Base-by-base conservation (phyloP, 257 asterid genomes). In the Agastache rugosa region DNA sequence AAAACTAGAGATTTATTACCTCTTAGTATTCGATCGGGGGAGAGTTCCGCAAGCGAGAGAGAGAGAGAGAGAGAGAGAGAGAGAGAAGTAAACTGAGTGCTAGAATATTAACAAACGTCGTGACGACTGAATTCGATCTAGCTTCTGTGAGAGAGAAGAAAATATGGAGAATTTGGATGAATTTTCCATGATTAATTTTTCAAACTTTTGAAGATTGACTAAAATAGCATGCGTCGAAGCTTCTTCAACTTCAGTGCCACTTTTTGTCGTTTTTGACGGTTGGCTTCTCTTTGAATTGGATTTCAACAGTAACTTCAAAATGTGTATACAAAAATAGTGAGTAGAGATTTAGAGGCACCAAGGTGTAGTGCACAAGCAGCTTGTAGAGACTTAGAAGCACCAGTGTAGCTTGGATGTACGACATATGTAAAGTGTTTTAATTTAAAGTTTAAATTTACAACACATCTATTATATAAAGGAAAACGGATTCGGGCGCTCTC, bases 231-330 rank as follows among this genome's bases (percentile, higher is more conserved):
- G 59, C 68, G 44, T 11, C 5, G 78, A 78, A 72, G 72, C 67
- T 78, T 73, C 67, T 67, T 58, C 76, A 20, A 76, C 66, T 39
- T 69, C 54, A 53, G 48, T 22, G 72, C 72, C 53, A 48, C 45
- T 37, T 66, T 59, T 54, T 10, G 51, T 20, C 68, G 55, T 25
- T 45, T 29, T 17, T 9, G 10, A 67, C 48, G 14, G 11, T n/a
- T 53, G 69, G 8, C 31, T 27, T 72, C 47, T n/a, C 50, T 10
- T n/a, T 58, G 16, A 20, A 39, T 22, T 5, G 37, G 37, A 31
- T 31, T 31, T 31, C 37, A 31, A 7, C 37, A 31, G 37, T 31
- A 69, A 35, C 7, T 61, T 8, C 20, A 14, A n/a, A n/a, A n/a
- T n/a, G n/a, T n/a, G n/a, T n/a, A n/a, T n/a, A n/a, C n/a, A n/a